Evolutionary conservation across 495 filamentous ascomycete genomes (phyloP), one percentile per base, ranked within the genome.

Genomic region (Stereocaulon alpinum): DNA sequence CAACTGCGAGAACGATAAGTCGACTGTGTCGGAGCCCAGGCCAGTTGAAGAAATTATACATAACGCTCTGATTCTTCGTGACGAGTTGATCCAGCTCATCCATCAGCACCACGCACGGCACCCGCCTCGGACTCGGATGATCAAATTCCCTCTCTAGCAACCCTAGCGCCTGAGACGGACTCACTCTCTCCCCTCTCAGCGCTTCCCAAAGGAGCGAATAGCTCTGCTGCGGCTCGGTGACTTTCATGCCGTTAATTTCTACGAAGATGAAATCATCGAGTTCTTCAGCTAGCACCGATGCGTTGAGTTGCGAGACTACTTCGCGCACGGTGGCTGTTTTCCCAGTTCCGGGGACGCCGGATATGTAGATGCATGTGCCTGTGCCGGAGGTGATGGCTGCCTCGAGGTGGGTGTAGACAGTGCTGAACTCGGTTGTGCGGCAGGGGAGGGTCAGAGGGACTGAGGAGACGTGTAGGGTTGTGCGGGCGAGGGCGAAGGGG

Each of bases 31-130:
- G 82, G 20, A 96, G 80, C 20, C 85, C 84, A n/a, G 94, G 94
- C 94, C 94, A 99, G 67, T 99, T 99, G 82, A 99, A 99, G 72
- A 99, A 99, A 68, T 99, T 99, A 75, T 99, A 99, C 94, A 99
- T 99, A 68, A 99, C 94, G 29, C 88, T 89, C 65, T 99, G 94
- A 67, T 93, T 96, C 61, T 89, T 91, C 22, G 94, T 99, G 3
- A 96, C 94, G 5, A 99, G 81, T 68, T 99, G 94, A 72, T 99
- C 94, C 43, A 99, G 80, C 74, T 99, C 94, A 67, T 99, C 94
- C 94, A 99, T 99, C 43, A 99, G 74, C 9, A 99, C 94, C 29
- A 99, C 94, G 67, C 94, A 97, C 0, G 94, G 94, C 12, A 96
- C 88, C 20, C 89, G 76, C 47, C 94, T 82, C 43, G 94, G 94